phyloP scores from a whole-genome alignment of 306 rosid genomes.

The Citrullus mucosospermus region DNA sequence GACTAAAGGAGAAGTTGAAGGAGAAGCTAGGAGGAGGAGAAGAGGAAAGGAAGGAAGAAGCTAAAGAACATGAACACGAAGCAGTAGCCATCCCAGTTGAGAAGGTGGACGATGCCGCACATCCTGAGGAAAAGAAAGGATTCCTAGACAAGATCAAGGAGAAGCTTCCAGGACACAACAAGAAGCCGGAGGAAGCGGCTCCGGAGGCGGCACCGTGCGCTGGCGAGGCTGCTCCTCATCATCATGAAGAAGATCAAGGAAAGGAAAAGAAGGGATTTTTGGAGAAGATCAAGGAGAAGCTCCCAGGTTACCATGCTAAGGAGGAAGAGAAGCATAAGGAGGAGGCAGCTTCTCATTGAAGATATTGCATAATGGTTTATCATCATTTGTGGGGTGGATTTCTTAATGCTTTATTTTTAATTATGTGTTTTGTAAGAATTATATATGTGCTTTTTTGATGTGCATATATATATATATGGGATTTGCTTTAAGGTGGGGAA shows the following conservation, averaged over 20 bases:
- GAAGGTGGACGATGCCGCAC: constrained; percentile 27
- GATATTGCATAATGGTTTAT: constrained; percentile 11
- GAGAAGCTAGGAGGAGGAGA: constrained; percentile 10
- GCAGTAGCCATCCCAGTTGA: constrained; percentile 35
- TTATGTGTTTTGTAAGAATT: not conserved
- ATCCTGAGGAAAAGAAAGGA: constrained; percentile 63
- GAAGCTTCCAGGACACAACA: constrained; percentile 60
- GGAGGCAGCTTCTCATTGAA: constrained; percentile 59
- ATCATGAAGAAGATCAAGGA: constrained; percentile 23
- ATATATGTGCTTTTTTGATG: not conserved
- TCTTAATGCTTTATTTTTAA: not conserved
- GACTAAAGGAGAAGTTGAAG: constrained; percentile 8
- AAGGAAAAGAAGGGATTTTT: constrained; percentile 72
- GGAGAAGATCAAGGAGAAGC: constrained; percentile 80
- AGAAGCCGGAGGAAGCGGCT: constrained; percentile 39
- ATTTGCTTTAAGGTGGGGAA: constrained; percentile 1
- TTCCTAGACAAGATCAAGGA: constrained; percentile 70
- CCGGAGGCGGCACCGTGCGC: not conserved
- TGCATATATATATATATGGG: not conserved
- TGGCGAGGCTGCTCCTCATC: not conserved
- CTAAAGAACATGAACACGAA: constrained; percentile 15
- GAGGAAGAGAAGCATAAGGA: constrained; percentile 86
- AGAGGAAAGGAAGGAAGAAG: constrained; percentile 15
- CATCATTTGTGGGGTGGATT: not conserved
- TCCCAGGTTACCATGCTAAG: constrained; percentile 77